Conservation (phyloP, 2,329 filamentous ascomycete species). For the Cladophialophora immunda region DNA sequence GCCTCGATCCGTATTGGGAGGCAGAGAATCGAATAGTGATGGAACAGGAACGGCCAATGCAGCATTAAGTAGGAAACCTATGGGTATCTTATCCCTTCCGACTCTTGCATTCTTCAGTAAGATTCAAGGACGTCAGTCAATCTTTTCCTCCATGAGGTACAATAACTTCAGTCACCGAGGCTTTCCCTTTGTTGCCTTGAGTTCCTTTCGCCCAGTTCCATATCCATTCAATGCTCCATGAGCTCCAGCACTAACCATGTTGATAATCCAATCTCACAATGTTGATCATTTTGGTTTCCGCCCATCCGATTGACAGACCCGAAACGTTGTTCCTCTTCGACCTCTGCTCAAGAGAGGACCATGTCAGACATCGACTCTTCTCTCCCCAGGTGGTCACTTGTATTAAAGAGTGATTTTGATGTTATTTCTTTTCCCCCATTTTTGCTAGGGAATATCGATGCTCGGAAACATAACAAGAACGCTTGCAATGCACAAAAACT, state of each 20-base stretch:
- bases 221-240: slow-evolving; percentile 6
- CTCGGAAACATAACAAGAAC: slow-evolving; percentile 26
- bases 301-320: slow-evolving; percentile 6
- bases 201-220: neutral
- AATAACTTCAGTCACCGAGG: neutral
- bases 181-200: slow-evolving; percentile 1
- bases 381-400: neutral
- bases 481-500: slow-evolving; percentile 36
- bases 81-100: slow-evolving; percentile 1
- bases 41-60: neutral
- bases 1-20: too few species aligned
- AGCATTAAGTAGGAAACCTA: neutral
- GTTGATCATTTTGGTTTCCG: slow-evolving; percentile 3
- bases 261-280: slow-evolving; percentile 11
- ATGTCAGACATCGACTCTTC: neutral
- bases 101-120: slow-evolving; percentile 9
- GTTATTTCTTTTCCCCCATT: slow-evolving; percentile 23
- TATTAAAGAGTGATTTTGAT: slow-evolving; percentile 27
- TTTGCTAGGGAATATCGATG: slow-evolving; percentile 23
- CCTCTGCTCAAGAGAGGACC: slow-evolving; percentile 2
- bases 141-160: slow-evolving; percentile 8
- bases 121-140: slow-evolving; percentile 8
- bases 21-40: neutral
- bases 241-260: slow-evolving; percentile 6
- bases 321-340: neutral